phyloP scores from a whole-genome alignment of 2,329 filamentous ascomycete genomes.

The Colletotrichum phormii region DNA sequence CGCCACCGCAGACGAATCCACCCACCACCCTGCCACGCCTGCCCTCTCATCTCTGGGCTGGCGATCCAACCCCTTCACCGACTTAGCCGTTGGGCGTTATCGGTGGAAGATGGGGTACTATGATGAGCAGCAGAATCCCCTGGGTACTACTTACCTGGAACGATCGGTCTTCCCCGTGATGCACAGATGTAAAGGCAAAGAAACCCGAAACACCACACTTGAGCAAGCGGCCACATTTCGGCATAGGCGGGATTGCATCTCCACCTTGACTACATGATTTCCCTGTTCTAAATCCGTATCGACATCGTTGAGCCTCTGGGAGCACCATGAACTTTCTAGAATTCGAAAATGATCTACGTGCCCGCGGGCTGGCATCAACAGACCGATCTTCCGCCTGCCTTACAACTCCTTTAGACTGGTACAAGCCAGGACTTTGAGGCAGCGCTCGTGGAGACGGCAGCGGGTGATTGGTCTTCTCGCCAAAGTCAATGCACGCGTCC shows the following conservation, averaged over 20 bases:
- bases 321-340: conserved; percentile 21
- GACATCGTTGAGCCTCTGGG: not conserved
- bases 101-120: not conserved
- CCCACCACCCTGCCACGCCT: conserved; percentile 19
- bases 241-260: conserved; percentile 12
- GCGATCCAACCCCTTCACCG: conserved; percentile 25
- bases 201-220: conserved; percentile 21
- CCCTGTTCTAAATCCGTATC: conserved; percentile 26
- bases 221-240: conserved; percentile 24
- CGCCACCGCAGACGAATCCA: conserved; percentile 22
- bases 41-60: not conserved
- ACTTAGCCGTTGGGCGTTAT: not conserved
- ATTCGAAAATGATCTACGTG: conserved; percentile 17
- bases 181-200: not conserved
- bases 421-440: conserved; percentile 13
- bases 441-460: not conserved
- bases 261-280: conserved; percentile 7
- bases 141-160: conserved; percentile 1
- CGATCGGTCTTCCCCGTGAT: conserved; percentile 12
- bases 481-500: conserved; percentile 33
- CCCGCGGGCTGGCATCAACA: conserved; percentile 7
- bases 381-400: conserved; percentile 23
- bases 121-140: not conserved
- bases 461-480: conserved; percentile 31
- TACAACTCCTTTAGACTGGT: conserved; percentile 12